Base-by-base conservation (phyloP, 2,329 filamentous ascomycete genomes). In the Cercospora janseana region DNA sequence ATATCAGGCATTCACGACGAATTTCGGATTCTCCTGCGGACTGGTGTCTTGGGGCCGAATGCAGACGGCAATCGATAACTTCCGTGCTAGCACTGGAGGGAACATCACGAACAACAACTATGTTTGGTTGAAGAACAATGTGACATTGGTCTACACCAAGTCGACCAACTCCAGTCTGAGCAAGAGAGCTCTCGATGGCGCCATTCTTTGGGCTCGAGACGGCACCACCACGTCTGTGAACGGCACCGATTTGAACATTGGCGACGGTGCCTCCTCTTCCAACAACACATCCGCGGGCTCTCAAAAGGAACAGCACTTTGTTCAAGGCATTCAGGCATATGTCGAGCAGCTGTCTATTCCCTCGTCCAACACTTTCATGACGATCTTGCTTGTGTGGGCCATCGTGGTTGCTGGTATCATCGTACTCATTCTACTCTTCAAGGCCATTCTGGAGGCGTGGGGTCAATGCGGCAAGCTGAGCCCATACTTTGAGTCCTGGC, bases 281-380 rank as follows among this genome's bases (percentile, higher is more conserved):
- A 67, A 64, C 12, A 60, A 53, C 37, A 52, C 55, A n/a, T 46
- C 54, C 4, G 44, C 43, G n/a, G 52, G 56, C 21, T 69, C 72
- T 46, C 68, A 62, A 62, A 76, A 76, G 56, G 61, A 76, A 35
- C 71, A 79, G 51, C 73, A 79, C 46, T 68, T 75, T 3, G 87
- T 95, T 26, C 78, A 80, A 40, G 88, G 89, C 45, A 86, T 97
- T 62, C 80, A 91, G 68, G 87, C 81, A 23, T 95, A 86, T 63
- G 86, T 85, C n/a, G 83, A 95, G 66, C 78, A 91, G 66, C 79
- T 95, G 50, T 83, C 81, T 34, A 90, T 97, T 46, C 93, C 93
- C 13, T 81, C 87, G 60, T 83, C 87, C 41, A 95, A 96, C 72
- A 90, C 89, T 1, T 97, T 97, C 74, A 95, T 98, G 91, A 96